phyloP scores from a whole-genome alignment of 352 stramenopile genomes.

The Globisporangium nagaii region DNA sequence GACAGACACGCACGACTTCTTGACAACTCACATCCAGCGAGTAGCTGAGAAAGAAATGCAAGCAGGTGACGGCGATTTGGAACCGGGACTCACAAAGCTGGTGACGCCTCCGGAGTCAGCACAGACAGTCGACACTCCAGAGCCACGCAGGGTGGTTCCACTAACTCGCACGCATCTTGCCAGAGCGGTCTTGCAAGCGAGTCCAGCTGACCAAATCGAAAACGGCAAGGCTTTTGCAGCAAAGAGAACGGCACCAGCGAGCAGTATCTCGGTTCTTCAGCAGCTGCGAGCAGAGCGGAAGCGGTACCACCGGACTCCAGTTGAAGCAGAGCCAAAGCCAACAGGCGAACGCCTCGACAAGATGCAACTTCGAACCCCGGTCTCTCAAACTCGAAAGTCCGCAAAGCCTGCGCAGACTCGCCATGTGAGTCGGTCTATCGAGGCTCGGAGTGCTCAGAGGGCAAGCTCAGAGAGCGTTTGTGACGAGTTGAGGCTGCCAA shows the following conservation, averaged over 20 bases:
- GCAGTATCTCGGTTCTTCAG: not conserved
- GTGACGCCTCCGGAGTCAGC: not conserved
- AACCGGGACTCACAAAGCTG: not conserved
- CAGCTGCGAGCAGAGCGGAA: constrained; percentile 7
- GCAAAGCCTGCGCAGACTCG: not conserved
- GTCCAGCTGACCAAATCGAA: not conserved
- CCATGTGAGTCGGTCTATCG: not conserved
- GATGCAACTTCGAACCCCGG: not conserved
- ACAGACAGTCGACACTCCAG: not conserved
- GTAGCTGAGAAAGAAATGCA: constrained; percentile 26
- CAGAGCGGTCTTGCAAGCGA: not conserved
- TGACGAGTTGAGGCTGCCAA: not conserved
- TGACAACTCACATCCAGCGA: not conserved
- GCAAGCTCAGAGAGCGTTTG: not conserved
- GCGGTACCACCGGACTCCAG: not conserved
- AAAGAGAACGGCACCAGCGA: not conserved
- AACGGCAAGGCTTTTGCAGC: not conserved
- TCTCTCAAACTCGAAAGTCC: no score
- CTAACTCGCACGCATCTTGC: constrained; percentile 4
- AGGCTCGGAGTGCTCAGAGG: not conserved
- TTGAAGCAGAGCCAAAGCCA: not conserved
- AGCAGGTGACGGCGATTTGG: not conserved
- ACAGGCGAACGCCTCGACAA: not conserved
- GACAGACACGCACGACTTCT: constrained; percentile 25
- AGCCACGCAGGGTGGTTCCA: no score